A percentile compares a stretch with the other conserved stretches of the same genome.
These are phyloP conservation scores for Dryas integrifolia DNA, from an alignment of 331 rosid species.

Conservation along the genomic window DNA sequence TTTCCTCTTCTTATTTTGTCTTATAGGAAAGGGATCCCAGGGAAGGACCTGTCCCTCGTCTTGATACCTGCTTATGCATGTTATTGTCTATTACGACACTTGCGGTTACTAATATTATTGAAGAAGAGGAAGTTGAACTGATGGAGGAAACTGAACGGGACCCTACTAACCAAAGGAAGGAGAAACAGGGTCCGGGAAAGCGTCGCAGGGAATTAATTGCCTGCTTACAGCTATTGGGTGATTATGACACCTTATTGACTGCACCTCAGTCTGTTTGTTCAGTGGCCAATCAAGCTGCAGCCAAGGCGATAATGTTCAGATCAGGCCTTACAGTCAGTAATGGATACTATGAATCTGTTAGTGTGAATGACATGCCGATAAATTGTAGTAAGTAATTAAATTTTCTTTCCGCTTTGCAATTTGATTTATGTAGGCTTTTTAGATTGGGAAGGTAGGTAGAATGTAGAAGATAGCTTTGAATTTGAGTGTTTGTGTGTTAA, in stretches of 20 bases:
- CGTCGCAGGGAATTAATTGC: slow-evolving; percentile 60
- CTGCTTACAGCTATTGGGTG: slow-evolving; percentile 75
- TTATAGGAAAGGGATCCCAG: slow-evolving; percentile 75
- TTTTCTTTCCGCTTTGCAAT: slow-evolving; percentile 25
- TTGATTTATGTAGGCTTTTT: slow-evolving; percentile 19
- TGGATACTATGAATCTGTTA: slow-evolving; percentile 48
- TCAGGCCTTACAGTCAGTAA: slow-evolving; percentile 57
- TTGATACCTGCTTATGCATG: slow-evolving; percentile 81
- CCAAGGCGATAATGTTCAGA: slow-evolving; percentile 66
- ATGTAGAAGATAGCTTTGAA: neutral
- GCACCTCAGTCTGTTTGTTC: slow-evolving; percentile 60
- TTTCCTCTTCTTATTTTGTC: slow-evolving; percentile 12
- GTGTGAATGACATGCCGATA: slow-evolving; percentile 52
- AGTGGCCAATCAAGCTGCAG: slow-evolving; percentile 87
- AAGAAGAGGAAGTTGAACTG: slow-evolving; percentile 82
- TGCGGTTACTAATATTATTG: slow-evolving; percentile 60
- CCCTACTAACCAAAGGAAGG: slow-evolving; percentile 50
- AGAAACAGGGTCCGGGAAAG: slow-evolving; percentile 50
- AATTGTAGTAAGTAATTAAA: slow-evolving; percentile 62
- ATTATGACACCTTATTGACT: slow-evolving; percentile 58
- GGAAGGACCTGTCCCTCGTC: slow-evolving; percentile 77
- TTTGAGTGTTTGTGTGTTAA: neutral
- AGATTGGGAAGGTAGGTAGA: neutral
- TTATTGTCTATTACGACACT: slow-evolving; percentile 69
- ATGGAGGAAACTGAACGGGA: slow-evolving; percentile 55